phyloP scores from a whole-genome alignment of 2,329 filamentous ascomycete genomes.

The Neofusicoccum cordaticola region DNA sequence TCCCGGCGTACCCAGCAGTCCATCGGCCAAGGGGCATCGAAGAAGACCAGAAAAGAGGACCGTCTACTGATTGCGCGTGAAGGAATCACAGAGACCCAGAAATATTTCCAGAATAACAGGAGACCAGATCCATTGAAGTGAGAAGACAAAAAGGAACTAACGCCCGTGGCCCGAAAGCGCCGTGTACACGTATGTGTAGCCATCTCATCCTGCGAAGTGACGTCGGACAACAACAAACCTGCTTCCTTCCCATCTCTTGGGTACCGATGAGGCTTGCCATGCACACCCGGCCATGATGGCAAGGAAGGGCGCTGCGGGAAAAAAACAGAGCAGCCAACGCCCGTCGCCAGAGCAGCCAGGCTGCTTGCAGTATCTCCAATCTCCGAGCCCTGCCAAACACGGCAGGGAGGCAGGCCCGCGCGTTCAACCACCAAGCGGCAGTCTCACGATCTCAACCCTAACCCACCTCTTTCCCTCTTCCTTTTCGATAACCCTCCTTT shows the following conservation, averaged over 20 bases:
- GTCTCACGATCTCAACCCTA: conserved; percentile 13
- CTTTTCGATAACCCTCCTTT: background rate
- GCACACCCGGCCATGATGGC: background rate
- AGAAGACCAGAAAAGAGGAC: background rate
- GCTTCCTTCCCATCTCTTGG: background rate
- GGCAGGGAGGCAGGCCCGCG: background rate
- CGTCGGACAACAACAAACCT: background rate
- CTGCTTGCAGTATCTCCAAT: background rate
- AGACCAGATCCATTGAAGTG: background rate
- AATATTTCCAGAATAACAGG: background rate
- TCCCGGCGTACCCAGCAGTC: background rate
- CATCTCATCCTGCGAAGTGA: background rate
- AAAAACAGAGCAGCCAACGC: background rate
- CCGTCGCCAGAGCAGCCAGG: background rate
- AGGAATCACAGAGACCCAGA: background rate
- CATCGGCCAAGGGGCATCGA: background rate
- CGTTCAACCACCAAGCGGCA: conserved; percentile 15
- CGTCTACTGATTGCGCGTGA: background rate
- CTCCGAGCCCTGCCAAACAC: background rate
- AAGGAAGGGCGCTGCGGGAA: background rate
- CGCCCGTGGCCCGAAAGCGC: conserved; percentile 1
- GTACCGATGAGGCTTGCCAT: background rate
- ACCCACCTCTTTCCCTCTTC: conserved; percentile 4
- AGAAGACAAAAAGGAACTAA: background rate
- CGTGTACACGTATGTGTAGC: background rate